phyloP scores from a whole-genome alignment of 2,329 filamentous ascomycete genomes.

The Pseudocercospora crystallina region DNA sequence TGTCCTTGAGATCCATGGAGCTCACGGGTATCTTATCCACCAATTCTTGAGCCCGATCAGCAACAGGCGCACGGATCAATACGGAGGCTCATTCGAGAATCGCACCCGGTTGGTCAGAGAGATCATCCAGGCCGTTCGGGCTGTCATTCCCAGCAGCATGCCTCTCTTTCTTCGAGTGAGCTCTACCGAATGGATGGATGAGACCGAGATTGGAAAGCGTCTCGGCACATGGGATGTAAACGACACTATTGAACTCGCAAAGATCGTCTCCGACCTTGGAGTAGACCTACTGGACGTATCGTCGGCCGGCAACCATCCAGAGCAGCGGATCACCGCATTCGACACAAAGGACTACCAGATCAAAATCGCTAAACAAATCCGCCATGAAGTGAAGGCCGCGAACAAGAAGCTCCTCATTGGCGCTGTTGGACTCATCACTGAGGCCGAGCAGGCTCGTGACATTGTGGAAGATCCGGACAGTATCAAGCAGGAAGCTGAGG shows the following conservation, averaged over 20 bases:
- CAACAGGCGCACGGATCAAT: slow-evolving; percentile 67
- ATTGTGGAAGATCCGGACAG: slow-evolving; percentile 40
- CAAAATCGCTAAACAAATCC: slow-evolving; percentile 49
- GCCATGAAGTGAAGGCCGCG: slow-evolving; percentile 38
- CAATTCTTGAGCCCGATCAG: slow-evolving; percentile 66
- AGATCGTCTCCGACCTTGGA: slow-evolving; percentile 68
- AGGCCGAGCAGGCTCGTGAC: slow-evolving; percentile 51
- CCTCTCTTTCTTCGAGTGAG: slow-evolving; percentile 72
- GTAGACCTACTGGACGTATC: slow-evolving; percentile 86
- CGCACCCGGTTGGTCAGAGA: slow-evolving; percentile 67
- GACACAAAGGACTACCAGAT: slow-evolving; percentile 50
- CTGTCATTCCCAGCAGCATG: slow-evolving; percentile 62
- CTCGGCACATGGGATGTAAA: slow-evolving; percentile 66
- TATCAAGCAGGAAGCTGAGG: slow-evolving; percentile 28
- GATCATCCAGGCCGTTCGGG: slow-evolving; percentile 53
- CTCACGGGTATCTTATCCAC: slow-evolving; percentile 75
- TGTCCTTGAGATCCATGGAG: slow-evolving; percentile 75
- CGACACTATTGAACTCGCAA: slow-evolving; percentile 63
- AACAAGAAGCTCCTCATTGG: slow-evolving; percentile 49
- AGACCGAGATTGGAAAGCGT: slow-evolving; percentile 50
- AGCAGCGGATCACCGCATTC: slow-evolving; percentile 47
- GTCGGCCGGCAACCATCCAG: slow-evolving; percentile 67
- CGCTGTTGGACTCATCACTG: slow-evolving; percentile 54
- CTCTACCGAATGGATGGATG: slow-evolving; percentile 72
- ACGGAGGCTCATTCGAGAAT: slow-evolving; percentile 70